Percentiles rank a stretch among this genome's conserved stretches.
These are phyloP conservation scores for Ogataea allantospora DNA, from an alignment of 805 yeast genomes.

Conservation along the genomic window DNA sequence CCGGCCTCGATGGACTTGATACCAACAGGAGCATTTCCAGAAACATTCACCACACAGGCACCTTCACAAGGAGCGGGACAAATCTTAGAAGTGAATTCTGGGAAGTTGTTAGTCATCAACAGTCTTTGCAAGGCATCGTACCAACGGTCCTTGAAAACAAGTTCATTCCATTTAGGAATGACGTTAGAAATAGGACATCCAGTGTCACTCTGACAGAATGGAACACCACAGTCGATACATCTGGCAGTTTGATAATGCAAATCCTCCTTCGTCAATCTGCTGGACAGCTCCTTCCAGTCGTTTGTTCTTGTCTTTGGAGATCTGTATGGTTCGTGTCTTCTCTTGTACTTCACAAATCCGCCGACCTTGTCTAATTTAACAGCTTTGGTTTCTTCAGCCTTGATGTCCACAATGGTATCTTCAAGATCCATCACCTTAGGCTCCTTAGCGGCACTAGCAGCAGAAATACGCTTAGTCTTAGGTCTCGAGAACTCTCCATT, in stretches of 20 bases:
- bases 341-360: constrained; percentile 92
- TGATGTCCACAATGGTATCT: constrained; percentile 75
- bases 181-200: constrained; percentile 98
- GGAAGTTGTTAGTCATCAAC: constrained; percentile 96
- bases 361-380: constrained; percentile 72
- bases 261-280: constrained; percentile 80
- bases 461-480: constrained; percentile 36
- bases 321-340: constrained; percentile 85
- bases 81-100: constrained; percentile 96
- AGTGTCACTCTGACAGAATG: constrained; percentile 96
- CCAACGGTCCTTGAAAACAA: constrained; percentile 95
- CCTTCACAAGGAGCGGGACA: constrained; percentile 99
- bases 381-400: constrained; percentile 60
- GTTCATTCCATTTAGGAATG: constrained; percentile 97
- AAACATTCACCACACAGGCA: constrained; percentile 80
- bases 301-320: constrained; percentile 68
- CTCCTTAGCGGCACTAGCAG: constrained; percentile 44
- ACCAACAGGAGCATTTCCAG: constrained; percentile 94
- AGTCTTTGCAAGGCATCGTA: constrained; percentile 86
- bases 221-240: constrained; percentile 99
- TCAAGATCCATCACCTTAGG: constrained; percentile 89
- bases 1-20: constrained; percentile 95
- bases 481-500: constrained; percentile 79
- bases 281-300: constrained; percentile 91
- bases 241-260: constrained; percentile 91